Conservation (phyloP, 805 yeast genomes). For the Lipomyces lipofer region DNA sequence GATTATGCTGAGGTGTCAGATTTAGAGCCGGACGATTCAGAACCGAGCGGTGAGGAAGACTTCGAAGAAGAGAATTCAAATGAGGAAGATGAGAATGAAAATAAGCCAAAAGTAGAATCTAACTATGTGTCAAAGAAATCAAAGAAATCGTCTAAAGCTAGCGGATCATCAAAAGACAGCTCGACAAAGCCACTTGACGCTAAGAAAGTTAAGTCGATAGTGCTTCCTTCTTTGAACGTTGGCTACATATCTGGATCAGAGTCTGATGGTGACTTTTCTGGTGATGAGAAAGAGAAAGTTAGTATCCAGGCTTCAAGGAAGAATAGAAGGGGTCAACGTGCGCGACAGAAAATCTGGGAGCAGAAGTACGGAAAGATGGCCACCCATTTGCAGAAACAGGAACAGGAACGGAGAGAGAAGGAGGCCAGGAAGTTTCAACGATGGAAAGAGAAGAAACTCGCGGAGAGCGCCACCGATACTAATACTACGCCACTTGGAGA, state of each 20-base stretch:
- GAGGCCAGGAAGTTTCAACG: slow-evolving; percentile 54
- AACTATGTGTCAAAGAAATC: background rate
- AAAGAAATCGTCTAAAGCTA: background rate
- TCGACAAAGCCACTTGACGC: background rate
- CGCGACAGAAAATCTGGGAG: slow-evolving; percentile 96
- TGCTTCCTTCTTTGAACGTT: slow-evolving; percentile 66
- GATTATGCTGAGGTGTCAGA: slow-evolving; percentile 28
- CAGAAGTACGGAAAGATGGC: slow-evolving; percentile 80
- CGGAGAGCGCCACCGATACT: slow-evolving; percentile 7
- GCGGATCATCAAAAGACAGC: background rate
- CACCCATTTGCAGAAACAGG: slow-evolving; percentile 72
- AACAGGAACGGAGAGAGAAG: slow-evolving; percentile 54
- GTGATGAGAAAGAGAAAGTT: slow-evolving; percentile 33
- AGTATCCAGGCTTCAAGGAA: slow-evolving; percentile 50
- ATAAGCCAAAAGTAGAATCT: background rate
- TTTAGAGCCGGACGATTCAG: background rate
- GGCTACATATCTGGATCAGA: slow-evolving; percentile 89
- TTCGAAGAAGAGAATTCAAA: slow-evolving; percentile 9
- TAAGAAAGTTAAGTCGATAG: slow-evolving; percentile 31
- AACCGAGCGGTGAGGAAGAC: background rate
- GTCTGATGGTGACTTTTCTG: slow-evolving; percentile 44
- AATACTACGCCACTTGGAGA: slow-evolving; percentile 9
- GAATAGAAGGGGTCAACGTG: slow-evolving; percentile 95
- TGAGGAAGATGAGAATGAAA: slow-evolving; percentile 10
- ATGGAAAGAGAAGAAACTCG: slow-evolving; percentile 9